Base-by-base conservation (phyloP, 1,139 yeast species). In the Geotrichum klebahnii region DNA sequence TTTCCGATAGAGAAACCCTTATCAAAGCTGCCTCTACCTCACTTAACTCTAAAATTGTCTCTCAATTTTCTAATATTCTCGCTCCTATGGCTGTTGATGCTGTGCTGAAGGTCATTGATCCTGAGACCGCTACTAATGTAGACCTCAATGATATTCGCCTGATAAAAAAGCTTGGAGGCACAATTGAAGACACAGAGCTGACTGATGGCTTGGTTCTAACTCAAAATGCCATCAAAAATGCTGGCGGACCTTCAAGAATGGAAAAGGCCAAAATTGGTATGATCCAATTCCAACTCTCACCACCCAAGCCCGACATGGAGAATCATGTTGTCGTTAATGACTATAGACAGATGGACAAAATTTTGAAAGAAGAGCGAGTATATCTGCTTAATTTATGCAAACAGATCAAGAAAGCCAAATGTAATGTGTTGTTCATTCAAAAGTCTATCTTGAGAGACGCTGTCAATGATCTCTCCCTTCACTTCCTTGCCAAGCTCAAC, bases 281-380 rank as follows among this genome's bases (percentile, higher is more conserved):
- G 61, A 79, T 92, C 57, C 99, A 94, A 70, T 92, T 92, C 73
- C 98, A 92, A 71, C 76, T 92, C 55, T 89, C 97, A 29, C 98
- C 99, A 40, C 99, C 99, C 61, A 92, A 92, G 67, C 99, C 99
- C 36, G 99, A 92, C 66, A 87, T 94, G 84, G 98, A 92, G 71
- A 92, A 92, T 67, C 92, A 90, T 66, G 94, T 92, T 52, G 96
- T 94, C 49, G 97, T 92, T 50, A 92, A 87, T 66, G 99, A 92
- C 69, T 92, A 92, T 73, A 81, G 98, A 71, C 98, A 94, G 70
- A 92, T 92, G 99, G 99, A 92, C 71, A 92, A 90, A 74, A 92
- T 92, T 61, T 76, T 92, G 65, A 94, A 94, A 67, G 99, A 92
- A 70, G 99, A 92, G 75, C 82, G 99, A 67, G 94, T 96, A 26